Conservation (phyloP, 2,329 filamentous ascomycete species). For the Talaromyces verruculosus region DNA sequence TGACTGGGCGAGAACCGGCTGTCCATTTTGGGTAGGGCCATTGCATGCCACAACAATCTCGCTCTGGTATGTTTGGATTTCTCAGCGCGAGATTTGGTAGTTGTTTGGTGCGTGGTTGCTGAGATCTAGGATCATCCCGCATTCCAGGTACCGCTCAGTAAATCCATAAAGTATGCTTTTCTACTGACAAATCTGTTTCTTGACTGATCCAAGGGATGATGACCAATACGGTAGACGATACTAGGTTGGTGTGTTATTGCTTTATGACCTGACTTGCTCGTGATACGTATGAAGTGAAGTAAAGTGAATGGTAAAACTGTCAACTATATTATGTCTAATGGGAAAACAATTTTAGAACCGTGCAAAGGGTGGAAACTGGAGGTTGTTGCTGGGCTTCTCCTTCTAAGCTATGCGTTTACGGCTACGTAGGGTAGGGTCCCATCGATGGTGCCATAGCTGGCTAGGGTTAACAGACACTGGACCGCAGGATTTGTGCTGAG, state of each 20-base stretch:
- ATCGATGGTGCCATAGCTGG: neutral
- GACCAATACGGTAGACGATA: neutral
- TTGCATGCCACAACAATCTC: slow-evolving; percentile 12
- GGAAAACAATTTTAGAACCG: no score
- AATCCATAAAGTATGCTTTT: neutral
- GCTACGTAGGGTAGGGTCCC: no score
- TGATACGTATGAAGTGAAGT: no score
- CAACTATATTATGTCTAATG: no score
- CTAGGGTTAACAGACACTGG: no score
- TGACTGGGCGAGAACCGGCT: neutral
- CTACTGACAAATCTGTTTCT: neutral
- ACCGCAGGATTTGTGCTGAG: neutral
- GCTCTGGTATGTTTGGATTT: slow-evolving; percentile 12
- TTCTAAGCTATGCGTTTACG: neutral
- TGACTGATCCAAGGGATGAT: neutral
- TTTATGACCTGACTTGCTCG: neutral
- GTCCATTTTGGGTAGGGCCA: neutral
- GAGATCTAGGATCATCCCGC: neutral
- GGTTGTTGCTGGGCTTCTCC: neutral
- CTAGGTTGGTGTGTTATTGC: neutral
- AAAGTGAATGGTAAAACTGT: no score
- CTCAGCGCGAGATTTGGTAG: neutral
- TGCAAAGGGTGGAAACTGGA: neutral
- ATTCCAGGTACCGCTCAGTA: neutral
- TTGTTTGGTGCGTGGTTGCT: neutral